Base-by-base conservation (phyloP, 202 grass and related monocot species). In the Panicum hallii region DNA sequence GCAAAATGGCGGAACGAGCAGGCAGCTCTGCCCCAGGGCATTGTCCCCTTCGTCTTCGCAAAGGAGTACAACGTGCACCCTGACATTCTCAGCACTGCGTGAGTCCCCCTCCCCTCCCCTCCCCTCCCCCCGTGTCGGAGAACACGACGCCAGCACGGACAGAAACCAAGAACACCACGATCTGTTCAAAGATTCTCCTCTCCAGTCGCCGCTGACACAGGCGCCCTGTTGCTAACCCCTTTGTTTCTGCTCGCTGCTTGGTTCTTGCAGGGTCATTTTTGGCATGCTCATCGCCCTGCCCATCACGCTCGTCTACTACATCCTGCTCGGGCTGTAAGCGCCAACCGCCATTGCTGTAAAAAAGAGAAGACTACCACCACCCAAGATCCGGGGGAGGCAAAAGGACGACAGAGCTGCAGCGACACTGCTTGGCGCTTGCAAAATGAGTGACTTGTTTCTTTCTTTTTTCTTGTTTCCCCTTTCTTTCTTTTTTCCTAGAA, bases 31-130 rank as follows among this genome's bases (percentile, higher is more conserved):
- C 97, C 97, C 26, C 97, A 99, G 89, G 97, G 93, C 82, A 97
- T 99, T 91, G 93, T 99, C 88, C 93, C 97, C 86, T 99, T 99
- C 83, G 93, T 99, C 78, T 99, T 99, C 81, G 97, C 97, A 41
- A 99, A 99, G 82, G 97, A 99, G 97, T 99, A 99, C 88, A 97
- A 87, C 82, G 84, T 99, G 85, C 97, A 99, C 88, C 97, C 97
- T 70, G 87, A 86, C 86, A 99, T 99, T 78, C 97, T 99, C 76
- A 99, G 97, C 91, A 99, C 97, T 11, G 97, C 93, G 97, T 99
- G 87, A 99, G 97, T 87, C 1, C 23, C 22, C 44, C 40, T 48
- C 11, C 12, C 26, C 26, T 26, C 26, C 66, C 0, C 0, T 1
- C 36, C 34, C 9, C 16, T 45, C 38, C 38, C 38, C 20, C 11